Conservation (phyloP, 78 protist species). For the Cavenderia fasciculata region DNA sequence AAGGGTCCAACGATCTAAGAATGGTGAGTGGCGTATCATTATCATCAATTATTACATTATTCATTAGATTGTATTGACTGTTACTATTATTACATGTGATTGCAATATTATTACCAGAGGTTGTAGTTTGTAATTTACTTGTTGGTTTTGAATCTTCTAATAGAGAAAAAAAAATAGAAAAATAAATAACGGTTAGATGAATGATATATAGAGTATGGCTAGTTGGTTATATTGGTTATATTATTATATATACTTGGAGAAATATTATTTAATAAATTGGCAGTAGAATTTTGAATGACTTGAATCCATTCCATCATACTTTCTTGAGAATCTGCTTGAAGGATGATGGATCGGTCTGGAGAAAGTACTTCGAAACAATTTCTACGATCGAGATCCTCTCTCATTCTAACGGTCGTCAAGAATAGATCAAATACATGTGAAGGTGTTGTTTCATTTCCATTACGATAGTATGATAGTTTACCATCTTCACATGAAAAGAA, state of each 20-base stretch:
- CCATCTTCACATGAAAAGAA: slow-evolving; percentile 71
- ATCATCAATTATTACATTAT: neutral
- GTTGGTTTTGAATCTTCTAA: neutral
- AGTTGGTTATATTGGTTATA: neutral
- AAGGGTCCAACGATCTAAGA: slow-evolving; percentile 1
- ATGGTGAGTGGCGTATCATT: slow-evolving; percentile 14
- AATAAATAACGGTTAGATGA: neutral
- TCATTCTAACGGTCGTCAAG: slow-evolving; percentile 43
- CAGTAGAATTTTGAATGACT: slow-evolving; percentile 76
- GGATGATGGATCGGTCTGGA: slow-evolving; percentile 68
- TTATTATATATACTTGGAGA: slow-evolving; percentile 27
- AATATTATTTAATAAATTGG: slow-evolving; percentile 64
- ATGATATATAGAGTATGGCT: neutral
- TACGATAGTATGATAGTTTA: slow-evolving; percentile 51
- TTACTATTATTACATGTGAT: neutral
- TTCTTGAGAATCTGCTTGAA: slow-evolving; percentile 65
- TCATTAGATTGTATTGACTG: neutral
- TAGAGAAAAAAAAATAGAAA: neutral
- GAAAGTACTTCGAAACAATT: slow-evolving; percentile 76
- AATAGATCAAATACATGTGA: slow-evolving; percentile 66
- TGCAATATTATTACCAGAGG: neutral
- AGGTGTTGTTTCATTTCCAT: slow-evolving; percentile 68
- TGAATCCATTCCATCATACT: slow-evolving; percentile 80
- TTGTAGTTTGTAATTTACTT: neutral
- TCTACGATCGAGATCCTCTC: slow-evolving; percentile 73